Base-by-base conservation (phyloP, 1,139 yeast species). In the Sugiyamaella castrensis region DNA sequence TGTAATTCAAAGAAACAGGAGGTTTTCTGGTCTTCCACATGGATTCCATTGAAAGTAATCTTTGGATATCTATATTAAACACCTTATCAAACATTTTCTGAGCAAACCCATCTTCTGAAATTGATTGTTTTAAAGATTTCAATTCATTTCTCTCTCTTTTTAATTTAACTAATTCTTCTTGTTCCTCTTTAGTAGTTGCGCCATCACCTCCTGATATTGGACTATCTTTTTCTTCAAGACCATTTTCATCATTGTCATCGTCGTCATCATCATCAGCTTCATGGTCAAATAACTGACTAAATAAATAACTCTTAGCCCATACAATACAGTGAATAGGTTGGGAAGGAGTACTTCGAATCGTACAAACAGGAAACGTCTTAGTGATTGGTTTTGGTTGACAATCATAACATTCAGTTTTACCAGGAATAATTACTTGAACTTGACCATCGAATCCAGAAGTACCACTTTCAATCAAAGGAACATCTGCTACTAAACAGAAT, bases 281-380 rank as follows among this genome's bases (percentile, higher is more conserved):
- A 12, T 75, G 75, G 26, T 73, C 91, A 66, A 89, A 92, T 47
- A 94, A 71, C 63, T 89, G 95, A 35, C 80, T 75, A 63, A 91
- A 89, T 47, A 94, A 70, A 63, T 87, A 94, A 60, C 86, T 88
- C 62, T 94, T 94, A 11, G 98, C 96, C 98, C 99, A 94, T 0
- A 95, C 95, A 37, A 94, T 84, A 65, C 97, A 88, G 64, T 94
- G 99, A 8, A 92, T 84, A 0, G 98, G 98, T 64, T 85, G 91
- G 0, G 96, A 87, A 0, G 98, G 99, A 0, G 98, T 92, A 8
- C 96, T 87, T 56, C 99, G 75, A 50, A 94, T 94, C 0, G 98
- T 94, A 65, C 99, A 94, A 2, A 94, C 96, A 0, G 99, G 97
- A 66, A 81, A 92, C 0, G 95, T 78, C 62, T 87, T 89, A 2